These are phyloP conservation scores for Lizonia empirigonia DNA, from an alignment of 2,329 filamentous ascomycete genomes.

Conservation along the genomic window DNA sequence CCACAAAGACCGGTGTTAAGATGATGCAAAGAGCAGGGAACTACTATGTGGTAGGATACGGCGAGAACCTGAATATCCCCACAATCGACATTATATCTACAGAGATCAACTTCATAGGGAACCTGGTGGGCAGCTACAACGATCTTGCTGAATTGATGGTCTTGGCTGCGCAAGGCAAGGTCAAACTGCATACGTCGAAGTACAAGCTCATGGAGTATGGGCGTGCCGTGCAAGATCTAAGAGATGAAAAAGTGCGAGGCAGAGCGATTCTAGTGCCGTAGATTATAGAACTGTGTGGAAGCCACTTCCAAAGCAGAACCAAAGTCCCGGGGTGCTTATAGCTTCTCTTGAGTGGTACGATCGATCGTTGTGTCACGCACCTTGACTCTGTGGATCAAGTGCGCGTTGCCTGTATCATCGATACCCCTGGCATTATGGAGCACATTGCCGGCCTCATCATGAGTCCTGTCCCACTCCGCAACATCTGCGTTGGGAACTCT, in stretches of 20 bases:
- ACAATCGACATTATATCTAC: conserved; percentile 10
- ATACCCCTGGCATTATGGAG: conserved; percentile 15
- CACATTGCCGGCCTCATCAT: conserved; percentile 38
- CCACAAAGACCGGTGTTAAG: conserved; percentile 5
- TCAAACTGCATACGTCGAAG: conserved; percentile 8
- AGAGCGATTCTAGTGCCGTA: conserved; percentile 1
- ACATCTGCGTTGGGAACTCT: conserved; percentile 33
- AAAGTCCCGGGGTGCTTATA: neutral
- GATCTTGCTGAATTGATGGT: conserved; percentile 10
- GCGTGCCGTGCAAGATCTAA: conserved; percentile 3
- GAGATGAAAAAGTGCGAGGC: conserved; percentile 2
- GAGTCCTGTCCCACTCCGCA: conserved; percentile 39
- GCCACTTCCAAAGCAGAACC: neutral
- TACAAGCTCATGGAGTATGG: conserved; percentile 10
- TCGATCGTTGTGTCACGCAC: conserved; percentile 2
- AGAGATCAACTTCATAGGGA: conserved; percentile 8
- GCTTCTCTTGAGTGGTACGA: conserved; percentile 2
- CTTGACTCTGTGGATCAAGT: conserved; percentile 24
- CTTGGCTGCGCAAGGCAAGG: conserved; percentile 8
- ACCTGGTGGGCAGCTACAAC: conserved; percentile 10
- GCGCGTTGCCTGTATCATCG: conserved; percentile 6
- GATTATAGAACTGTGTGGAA: too few relatives aligned
- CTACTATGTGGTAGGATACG: conserved; percentile 8
- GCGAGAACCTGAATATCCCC: conserved; percentile 8
- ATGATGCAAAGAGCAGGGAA: conserved; percentile 9